Percentiles rank a stretch among this genome's conserved stretches.
These are phyloP conservation scores for Eimeria sp. DNA, from an alignment of 169 alveolate genomes.

Conservation along the genomic window DNA sequence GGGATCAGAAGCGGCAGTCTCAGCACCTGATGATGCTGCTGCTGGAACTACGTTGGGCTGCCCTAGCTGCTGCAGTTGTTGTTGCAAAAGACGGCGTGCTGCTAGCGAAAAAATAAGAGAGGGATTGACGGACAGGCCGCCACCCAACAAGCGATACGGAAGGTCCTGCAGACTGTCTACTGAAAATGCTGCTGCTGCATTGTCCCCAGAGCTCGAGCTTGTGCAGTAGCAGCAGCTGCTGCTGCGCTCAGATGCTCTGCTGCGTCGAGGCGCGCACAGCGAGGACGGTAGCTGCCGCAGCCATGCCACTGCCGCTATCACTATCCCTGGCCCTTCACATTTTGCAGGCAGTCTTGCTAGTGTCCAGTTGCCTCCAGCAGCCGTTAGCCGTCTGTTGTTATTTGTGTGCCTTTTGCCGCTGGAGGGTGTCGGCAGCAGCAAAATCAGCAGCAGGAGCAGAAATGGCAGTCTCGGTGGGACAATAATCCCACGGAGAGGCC, in stretches of 20 bases:
- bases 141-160: constrained; percentile 33
- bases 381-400: background rate
- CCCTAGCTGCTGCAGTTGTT: background rate
- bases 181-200: background rate
- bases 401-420: background rate
- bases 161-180: background rate
- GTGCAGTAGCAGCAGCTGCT: constrained; percentile 30
- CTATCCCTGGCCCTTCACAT: background rate
- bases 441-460: background rate
- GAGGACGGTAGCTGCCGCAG: background rate
- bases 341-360: background rate
- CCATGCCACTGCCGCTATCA: background rate
- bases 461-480: background rate
- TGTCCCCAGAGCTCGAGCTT: background rate
- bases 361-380: background rate
- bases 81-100: constrained; percentile 53
- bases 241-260: background rate
- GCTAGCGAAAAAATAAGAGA: constrained; percentile 47
- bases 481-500: background rate
- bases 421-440: constrained; percentile 1
- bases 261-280: background rate
- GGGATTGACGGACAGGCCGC: constrained; percentile 43
- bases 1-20: background rate
- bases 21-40: background rate
- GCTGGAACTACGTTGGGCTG: background rate